Evolutionary conservation across 192 early-diverging fungal species (phyloP).

Genomic region (Geranomyces variabilis): DNA sequence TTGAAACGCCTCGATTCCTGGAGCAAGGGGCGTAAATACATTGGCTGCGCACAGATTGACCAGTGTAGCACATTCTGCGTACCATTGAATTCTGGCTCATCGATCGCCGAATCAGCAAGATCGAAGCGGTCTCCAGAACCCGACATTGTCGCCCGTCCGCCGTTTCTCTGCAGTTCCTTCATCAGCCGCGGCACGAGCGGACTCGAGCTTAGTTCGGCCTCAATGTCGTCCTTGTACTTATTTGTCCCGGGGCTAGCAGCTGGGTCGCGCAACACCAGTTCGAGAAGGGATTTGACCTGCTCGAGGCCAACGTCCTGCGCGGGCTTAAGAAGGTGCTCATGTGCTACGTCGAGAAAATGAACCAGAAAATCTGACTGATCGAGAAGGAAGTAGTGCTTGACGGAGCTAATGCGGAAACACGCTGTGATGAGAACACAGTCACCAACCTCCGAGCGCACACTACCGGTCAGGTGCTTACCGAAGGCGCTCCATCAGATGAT

Average conservation of each 20-base stretch:
- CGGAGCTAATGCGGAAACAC: constrained; percentile 57
- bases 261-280: constrained; percentile 85
- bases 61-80: too few relatives aligned
- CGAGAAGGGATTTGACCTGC: constrained; percentile 81
- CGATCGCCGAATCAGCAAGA: background rate
- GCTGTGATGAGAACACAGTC: background rate
- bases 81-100: too few relatives aligned
- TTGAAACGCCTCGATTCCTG: constrained; percentile 79
- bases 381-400: constrained; percentile 92
- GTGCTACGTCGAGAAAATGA: constrained; percentile 91
- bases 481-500: constrained; percentile 75
- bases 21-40: too few relatives aligned
- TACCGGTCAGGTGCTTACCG: constrained; percentile 44
- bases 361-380: constrained; percentile 93
- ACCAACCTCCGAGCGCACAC: background rate
- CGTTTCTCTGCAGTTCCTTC: constrained; percentile 54
- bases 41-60: too few relatives aligned
- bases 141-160: constrained; percentile 16
- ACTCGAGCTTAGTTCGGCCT: constrained; percentile 67
- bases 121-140: constrained; percentile 60
- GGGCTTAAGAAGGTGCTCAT: constrained; percentile 74
- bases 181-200: constrained; percentile 73
- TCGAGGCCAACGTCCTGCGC: constrained; percentile 67
- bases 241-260: constrained; percentile 66
- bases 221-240: constrained; percentile 84